Base-by-base conservation (phyloP, 768 basidiomycete genomes). In the Serendipita sp. region DNA sequence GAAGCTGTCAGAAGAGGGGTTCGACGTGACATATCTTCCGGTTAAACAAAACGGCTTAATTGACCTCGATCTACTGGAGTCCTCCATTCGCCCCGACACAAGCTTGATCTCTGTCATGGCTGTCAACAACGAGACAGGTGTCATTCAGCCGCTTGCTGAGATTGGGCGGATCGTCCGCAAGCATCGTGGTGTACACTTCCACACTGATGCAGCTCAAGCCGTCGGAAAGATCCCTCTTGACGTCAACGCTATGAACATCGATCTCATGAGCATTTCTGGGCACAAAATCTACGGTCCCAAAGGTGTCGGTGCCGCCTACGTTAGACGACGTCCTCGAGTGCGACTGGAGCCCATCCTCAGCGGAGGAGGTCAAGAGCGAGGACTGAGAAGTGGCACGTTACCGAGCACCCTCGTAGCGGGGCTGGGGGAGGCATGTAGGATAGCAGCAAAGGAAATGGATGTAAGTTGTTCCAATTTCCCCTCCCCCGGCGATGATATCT, bases 231-330 rank as follows among this genome's bases (percentile, higher is more conserved):
- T 98, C 63, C 84, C 85, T 0, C 68, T 99, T 36, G 86, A 98
- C 73, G 96, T 99, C 44, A 92, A 98, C 71, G 91, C 86, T 69
- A 85, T 91, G 83, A 91, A 94, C 69, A 81, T 98, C 64, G 96
- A 99, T 76, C 78, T 96, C 48, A 84, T 98, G 85, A 91, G 89
- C 68, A 91, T 99, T 55, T 93, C 91, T 5, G 96, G 90, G 0
- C 96, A 99, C 79, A 99, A 99, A 77, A 74, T 99, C 2, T 99
- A 99, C 73, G 96, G 96, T 1, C 96, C 96, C 3, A 99, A 99
- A 74, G 96, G 96, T 4, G 75, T 97, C 36, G 96, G 96, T 44
- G 93, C 91, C 16, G 86, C 88, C 3, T 99, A 98, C 74, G 93
- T 99, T 60, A 80, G 96, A 66, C 77, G 96, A 70, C 75, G 93